Evolutionary conservation across 2,329 filamentous ascomycete genomes (phyloP).

Genomic region (Exophiala aquamarina): DNA sequence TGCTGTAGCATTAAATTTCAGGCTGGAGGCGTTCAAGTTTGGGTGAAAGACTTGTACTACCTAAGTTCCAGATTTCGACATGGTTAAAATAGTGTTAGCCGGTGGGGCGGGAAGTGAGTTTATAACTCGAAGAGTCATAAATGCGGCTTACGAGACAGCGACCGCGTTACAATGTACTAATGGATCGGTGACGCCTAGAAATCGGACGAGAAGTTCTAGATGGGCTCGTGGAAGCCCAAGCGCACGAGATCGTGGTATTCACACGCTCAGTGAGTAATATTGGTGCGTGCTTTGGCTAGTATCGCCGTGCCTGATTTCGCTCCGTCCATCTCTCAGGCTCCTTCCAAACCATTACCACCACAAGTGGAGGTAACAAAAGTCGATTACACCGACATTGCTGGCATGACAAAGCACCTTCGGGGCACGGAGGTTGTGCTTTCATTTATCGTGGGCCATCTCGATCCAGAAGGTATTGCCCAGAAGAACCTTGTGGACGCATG

Average conservation of each 20-base stretch:
- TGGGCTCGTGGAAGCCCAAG: conserved; percentile 46
- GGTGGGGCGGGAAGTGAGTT: conserved; percentile 47
- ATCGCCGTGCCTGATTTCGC: no score
- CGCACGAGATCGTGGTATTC: conserved; percentile 56
- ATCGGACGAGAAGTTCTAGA: conserved; percentile 56
- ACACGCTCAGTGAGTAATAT: conserved; percentile 43
- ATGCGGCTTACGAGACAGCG: conserved; percentile 3
- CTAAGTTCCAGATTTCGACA: conserved; percentile 28
- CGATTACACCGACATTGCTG: conserved; percentile 16
- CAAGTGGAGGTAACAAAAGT: conserved; percentile 3
- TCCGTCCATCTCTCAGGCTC: no score
- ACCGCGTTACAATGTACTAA: not conserved
- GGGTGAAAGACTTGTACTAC: no score
- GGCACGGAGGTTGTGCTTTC: conserved; percentile 17
- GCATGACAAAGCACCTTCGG: conserved; percentile 5
- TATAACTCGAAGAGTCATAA: not conserved
- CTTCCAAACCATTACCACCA: no score
- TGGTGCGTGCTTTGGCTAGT: no score
- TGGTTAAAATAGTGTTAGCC: conserved; percentile 48
- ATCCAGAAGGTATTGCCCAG: conserved; percentile 8
- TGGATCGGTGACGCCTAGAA: no score
- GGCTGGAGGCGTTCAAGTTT: no score
- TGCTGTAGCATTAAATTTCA: no score
- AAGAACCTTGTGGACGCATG: conserved; percentile 33
- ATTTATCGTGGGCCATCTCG: conserved; percentile 10